Conservation (phyloP, 306 rosid species). For the Bauhinia variegata region DNA sequence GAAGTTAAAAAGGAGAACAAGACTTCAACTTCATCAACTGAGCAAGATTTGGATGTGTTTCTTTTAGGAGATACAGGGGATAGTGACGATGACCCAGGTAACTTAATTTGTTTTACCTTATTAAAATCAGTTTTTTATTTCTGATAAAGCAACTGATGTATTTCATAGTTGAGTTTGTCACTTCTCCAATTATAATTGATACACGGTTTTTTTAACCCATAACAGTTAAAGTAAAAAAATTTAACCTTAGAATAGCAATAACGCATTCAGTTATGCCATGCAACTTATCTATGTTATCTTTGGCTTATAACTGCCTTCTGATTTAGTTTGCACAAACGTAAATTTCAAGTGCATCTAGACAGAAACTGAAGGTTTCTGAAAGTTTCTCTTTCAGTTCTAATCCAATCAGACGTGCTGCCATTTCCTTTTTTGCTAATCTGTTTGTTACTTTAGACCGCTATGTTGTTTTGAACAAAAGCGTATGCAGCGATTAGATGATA, state of each 20-base stretch:
- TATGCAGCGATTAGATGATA: neutral
- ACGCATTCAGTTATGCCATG: neutral
- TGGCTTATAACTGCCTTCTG: conserved; percentile 4
- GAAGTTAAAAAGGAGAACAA: conserved; percentile 40
- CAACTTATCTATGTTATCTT: conserved; percentile 25
- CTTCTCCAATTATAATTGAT: conserved; percentile 11
- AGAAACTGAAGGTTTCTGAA: conserved; percentile 13
- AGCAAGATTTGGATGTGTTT: conserved; percentile 69
- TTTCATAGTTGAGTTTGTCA: neutral
- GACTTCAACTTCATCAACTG: conserved; percentile 50
- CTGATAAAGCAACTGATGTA: too few species aligned
- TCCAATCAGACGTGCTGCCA: neutral
- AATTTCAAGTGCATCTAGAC: conserved; percentile 2
- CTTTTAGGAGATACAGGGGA: conserved; percentile 64
- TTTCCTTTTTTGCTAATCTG: conserved; percentile 21
- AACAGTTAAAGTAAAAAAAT: conserved; percentile 13
- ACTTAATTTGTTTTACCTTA: neutral
- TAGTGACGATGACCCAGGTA: conserved; percentile 66
- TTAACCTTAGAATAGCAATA: conserved; percentile 11
- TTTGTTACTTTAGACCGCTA: conserved; percentile 21
- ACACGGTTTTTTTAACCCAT: neutral
- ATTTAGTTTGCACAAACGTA: conserved; percentile 3
- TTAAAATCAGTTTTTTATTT: neutral
- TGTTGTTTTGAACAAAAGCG: conserved; percentile 14
- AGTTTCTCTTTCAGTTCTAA: conserved; percentile 10